Conservation (phyloP, 2,329 filamentous ascomycete genomes). For the Didymella pomorum region DNA sequence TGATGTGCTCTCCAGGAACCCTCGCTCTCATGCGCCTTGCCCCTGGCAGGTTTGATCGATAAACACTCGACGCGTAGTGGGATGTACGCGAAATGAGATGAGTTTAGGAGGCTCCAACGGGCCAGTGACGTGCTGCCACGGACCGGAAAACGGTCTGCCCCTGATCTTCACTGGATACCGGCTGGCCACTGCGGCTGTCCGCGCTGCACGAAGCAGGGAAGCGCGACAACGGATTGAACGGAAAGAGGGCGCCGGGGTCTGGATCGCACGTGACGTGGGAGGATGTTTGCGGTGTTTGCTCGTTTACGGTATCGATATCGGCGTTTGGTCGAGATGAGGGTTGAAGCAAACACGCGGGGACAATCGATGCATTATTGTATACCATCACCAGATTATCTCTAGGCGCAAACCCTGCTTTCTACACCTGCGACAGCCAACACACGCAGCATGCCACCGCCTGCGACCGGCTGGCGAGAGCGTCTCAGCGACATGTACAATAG, state of each 20-base stretch:
- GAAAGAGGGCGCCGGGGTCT: constrained; percentile 18
- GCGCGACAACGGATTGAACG: constrained; percentile 26
- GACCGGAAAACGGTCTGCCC: constrained; percentile 27
- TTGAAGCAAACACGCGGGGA: constrained; percentile 19
- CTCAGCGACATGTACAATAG: constrained; percentile 46
- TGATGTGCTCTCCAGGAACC: constrained; percentile 30
- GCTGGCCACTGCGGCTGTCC: constrained; percentile 22
- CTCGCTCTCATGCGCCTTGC: constrained; percentile 24
- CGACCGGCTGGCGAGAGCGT: constrained; percentile 42
- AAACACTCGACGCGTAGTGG: constrained; percentile 39
- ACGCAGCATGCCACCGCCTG: constrained; percentile 46
- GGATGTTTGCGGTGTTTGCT: constrained; percentile 11
- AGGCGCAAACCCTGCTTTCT: background rate
- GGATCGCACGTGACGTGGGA: constrained; percentile 24
- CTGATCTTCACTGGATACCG: constrained; percentile 28
- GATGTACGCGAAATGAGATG: constrained; percentile 39
- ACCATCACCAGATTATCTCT: background rate
- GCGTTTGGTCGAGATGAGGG: background rate
- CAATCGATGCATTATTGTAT: constrained; percentile 14
- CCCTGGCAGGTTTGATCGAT: constrained; percentile 37
- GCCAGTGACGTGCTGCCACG: constrained; percentile 46
- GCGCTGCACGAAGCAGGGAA: constrained; percentile 31
- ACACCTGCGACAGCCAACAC: constrained; percentile 18
- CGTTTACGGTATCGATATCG: constrained; percentile 8
- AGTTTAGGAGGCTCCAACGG: constrained; percentile 32